A percentile compares a stretch with the other conserved stretches of the same genome.
Evolutionary conservation across 208 protist genomes (phyloP).

Genomic region (Porcisia deanei): DNA sequence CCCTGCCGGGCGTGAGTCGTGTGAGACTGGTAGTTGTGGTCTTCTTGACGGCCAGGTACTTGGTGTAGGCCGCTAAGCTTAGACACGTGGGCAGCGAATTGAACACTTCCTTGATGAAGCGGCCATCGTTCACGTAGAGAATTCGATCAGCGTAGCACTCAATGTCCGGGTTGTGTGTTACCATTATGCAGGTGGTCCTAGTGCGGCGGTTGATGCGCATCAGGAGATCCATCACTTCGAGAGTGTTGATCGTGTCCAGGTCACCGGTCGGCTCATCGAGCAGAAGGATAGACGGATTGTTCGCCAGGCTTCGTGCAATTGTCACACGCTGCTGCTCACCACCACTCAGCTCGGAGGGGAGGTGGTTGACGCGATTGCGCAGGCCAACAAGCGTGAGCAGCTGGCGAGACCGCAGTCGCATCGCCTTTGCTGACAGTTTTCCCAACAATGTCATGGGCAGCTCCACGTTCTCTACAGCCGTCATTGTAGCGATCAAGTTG

Average conservation of each 20-base stretch:
- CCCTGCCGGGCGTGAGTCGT: background rate
- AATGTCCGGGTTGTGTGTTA: constrained; percentile 97
- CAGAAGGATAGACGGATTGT: constrained; percentile 95
- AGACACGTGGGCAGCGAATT: constrained; percentile 86
- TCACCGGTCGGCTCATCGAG: constrained; percentile 97
- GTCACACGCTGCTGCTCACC: constrained; percentile 97
- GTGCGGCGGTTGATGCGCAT: constrained; percentile 93
- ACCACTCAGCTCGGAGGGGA: constrained; percentile 96
- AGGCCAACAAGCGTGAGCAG: constrained; percentile 94
- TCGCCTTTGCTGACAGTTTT: constrained; percentile 76
- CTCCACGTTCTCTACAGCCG: constrained; percentile 97
- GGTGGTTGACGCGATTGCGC: constrained; percentile 94
- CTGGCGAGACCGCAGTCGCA: constrained; percentile 84
- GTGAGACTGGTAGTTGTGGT: constrained; percentile 22
- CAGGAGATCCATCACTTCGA: constrained; percentile 98
- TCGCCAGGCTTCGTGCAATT: constrained; percentile 92
- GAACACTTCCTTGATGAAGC: constrained; percentile 89
- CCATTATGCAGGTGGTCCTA: constrained; percentile 96
- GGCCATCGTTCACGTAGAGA: constrained; percentile 94
- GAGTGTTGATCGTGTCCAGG: constrained; percentile 95
- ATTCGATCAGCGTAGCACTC: constrained; percentile 98
- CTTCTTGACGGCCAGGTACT: constrained; percentile 65
- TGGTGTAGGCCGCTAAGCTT: constrained; percentile 76
- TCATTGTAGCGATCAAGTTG: constrained; percentile 97
- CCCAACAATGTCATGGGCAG: constrained; percentile 96